Conservation (phyloP, 805 yeast species). For the Jamesozyma piceae region DNA sequence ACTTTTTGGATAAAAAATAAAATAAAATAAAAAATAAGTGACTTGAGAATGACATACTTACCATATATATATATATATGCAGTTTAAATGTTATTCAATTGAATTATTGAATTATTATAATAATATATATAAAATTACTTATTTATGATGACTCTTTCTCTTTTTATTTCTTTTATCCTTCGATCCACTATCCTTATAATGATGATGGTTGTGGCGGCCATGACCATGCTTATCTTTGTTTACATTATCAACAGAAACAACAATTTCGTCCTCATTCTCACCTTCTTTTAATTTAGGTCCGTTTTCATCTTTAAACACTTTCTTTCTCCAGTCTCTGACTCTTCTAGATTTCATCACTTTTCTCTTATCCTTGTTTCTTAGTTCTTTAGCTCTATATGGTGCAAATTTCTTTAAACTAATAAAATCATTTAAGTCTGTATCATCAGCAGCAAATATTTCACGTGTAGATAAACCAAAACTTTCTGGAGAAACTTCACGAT, state of each 20-base stretch:
- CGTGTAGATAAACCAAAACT: slow-evolving; percentile 75
- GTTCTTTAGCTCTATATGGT: slow-evolving; percentile 74
- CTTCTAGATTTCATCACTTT: slow-evolving; percentile 76
- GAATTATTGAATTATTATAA: too few relatives aligned
- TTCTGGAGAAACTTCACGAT: slow-evolving; percentile 93
- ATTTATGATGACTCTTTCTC: slow-evolving; percentile 1
- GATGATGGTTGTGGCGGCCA: too few relatives aligned
- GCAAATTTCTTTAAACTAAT: slow-evolving; percentile 90
- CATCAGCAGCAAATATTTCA: slow-evolving; percentile 87
- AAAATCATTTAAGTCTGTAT: slow-evolving; percentile 69
- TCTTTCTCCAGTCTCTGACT: slow-evolving; percentile 81
- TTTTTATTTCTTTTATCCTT: slow-evolving; percentile 2
- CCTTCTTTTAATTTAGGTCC: slow-evolving; percentile 29
- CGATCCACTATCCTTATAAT: neutral
- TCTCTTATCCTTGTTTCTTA: slow-evolving; percentile 66
- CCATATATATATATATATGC: too few relatives aligned
- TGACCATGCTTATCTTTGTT: slow-evolving; percentile 2
- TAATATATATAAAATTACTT: neutral
- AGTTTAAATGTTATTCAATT: too few relatives aligned
- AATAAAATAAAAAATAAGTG: too few relatives aligned
- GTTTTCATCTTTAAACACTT: slow-evolving; percentile 58
- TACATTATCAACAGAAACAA: slow-evolving; percentile 16
- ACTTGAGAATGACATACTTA: too few relatives aligned
- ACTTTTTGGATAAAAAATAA: too few relatives aligned
- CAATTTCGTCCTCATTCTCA: slow-evolving; percentile 17